Evolutionary conservation across 2,329 filamentous ascomycete genomes (phyloP).

Genomic region (Akanthomyces dipterigenus): DNA sequence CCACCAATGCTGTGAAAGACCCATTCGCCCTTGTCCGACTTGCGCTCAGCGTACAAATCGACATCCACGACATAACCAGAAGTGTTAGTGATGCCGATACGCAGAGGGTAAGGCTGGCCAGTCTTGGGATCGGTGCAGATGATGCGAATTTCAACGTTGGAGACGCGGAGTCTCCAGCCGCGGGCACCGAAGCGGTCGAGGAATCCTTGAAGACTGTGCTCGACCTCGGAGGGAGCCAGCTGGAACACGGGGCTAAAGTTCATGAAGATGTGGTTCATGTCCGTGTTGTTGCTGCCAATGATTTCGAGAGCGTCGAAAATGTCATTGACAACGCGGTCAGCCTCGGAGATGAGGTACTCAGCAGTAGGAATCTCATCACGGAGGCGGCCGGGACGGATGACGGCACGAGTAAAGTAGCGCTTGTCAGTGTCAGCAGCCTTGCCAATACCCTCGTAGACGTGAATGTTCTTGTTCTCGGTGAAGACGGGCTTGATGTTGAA

Average conservation of each 20-base stretch:
- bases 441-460: constrained; percentile 94
- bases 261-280: constrained; percentile 99
- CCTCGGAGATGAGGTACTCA: constrained; percentile 96
- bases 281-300: constrained; percentile 97
- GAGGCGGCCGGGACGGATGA: constrained; percentile 88
- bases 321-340: constrained; percentile 92
- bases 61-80: constrained; percentile 97
- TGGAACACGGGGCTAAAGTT: constrained; percentile 98
- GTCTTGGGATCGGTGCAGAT: constrained; percentile 88
- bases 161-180: constrained; percentile 92
- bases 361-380: constrained; percentile 97
- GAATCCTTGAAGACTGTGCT: constrained; percentile 90
- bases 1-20: constrained; percentile 97
- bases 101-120: constrained; percentile 80
- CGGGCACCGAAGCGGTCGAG: constrained; percentile 92
- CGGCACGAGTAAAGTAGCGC: constrained; percentile 95
- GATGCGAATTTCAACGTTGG: constrained; percentile 95
- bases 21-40: constrained; percentile 97
- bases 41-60: constrained; percentile 95
- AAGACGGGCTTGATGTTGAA: constrained; percentile 98
- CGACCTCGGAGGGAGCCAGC: constrained; percentile 80
- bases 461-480: constrained; percentile 98
- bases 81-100: constrained; percentile 96
- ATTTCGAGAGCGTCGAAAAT: constrained; percentile 97
- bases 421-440: constrained; percentile 95